Conservation (phyloP, 1,284 basidiomycete species). For the Testicularia cyperi region DNA sequence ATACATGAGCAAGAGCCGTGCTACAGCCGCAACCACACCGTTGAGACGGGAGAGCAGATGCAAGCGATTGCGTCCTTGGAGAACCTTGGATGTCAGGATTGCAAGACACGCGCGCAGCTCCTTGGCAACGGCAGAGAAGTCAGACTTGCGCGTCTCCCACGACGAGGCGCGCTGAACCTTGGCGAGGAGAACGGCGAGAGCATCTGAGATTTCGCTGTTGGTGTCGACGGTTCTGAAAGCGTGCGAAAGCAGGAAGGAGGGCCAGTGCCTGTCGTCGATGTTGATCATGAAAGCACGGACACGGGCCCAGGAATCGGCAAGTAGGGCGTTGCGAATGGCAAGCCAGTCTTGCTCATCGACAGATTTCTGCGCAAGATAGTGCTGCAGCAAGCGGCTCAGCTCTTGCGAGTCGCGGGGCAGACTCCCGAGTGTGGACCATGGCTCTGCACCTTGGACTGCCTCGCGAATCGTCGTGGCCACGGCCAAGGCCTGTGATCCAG, state of each 20-base stretch:
- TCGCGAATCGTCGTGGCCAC: no score
- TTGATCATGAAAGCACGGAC: conserved; percentile 16
- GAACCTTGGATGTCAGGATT: conserved; percentile 1
- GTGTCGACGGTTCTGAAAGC: conserved; percentile 7
- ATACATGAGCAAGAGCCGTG: conserved; percentile 3
- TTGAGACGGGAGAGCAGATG: conserved; percentile 14
- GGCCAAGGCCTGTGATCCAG: no score
- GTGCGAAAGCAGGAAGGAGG: conserved; percentile 7
- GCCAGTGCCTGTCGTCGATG: conserved; percentile 13
- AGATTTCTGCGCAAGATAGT: not conserved
- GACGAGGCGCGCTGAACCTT: not conserved
- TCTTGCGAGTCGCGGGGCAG: no score
- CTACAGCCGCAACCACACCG: conserved; percentile 3
- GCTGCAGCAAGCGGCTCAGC: no score
- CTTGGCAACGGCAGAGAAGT: conserved; percentile 1
- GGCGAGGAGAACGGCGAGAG: conserved; percentile 11
- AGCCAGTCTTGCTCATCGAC: conserved; percentile 2
- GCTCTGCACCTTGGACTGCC: no score
- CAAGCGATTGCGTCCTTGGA: not conserved
- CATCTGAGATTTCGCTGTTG: conserved; percentile 18
- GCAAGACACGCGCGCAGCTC: conserved; percentile 5
- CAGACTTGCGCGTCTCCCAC: no score
- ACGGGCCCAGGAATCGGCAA: conserved; percentile 16
- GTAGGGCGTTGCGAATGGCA: conserved; percentile 18
- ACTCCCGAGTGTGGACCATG: no score